Evolutionary conservation across 2,329 filamentous ascomycete species (phyloP), one percentile per base, ranked within the genome.

Genomic region (Seiridium unicorne): DNA sequence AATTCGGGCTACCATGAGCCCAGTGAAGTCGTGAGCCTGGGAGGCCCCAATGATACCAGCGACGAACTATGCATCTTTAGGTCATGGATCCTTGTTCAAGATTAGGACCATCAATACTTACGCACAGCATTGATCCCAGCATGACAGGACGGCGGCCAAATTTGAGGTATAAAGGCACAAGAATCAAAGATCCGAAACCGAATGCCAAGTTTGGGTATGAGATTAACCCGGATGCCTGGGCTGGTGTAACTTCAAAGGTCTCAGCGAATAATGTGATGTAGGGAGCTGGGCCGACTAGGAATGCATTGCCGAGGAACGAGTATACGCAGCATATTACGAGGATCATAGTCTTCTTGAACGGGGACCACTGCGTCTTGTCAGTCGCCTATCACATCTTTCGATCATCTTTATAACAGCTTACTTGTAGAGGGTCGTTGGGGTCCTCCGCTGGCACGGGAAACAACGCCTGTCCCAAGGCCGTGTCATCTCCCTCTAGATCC

Each of bases 121-220:
- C 74, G 35, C 71, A 68, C 26, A 76, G 8, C 48, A 79, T 63
- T 10, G 76, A 78, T 7, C 69, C 66, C 3, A 80, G 72, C 75
- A 80, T 78, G 11, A 79, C 72, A 0, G 77, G 76, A 2, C 77
- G 70, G 9, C 77, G 71, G n/a, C 77, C 77, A 40, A 78, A 74
- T 60, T 77, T 78, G 61, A 85, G 75, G 65, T 88, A 88, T 42
- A 83, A 68, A 0, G 84, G 84, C 0, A 88, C 83, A 2, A 87
- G 75, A 3, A 87, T 44, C 26, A 87, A 73, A 0, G 81, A 83
- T 3, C 78, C 82, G 61, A 86, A 84, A 0, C 85, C 85, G 70
- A 84, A 87, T 3, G 81, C 80, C 26, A 87, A 74, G 68, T 87
- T 87, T 0, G 84, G 80, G 66, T 87, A 88, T 9, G 82, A 85